Base-by-base conservation (phyloP, 208 protist genomes). In the Porcisia hertigi region DNA sequence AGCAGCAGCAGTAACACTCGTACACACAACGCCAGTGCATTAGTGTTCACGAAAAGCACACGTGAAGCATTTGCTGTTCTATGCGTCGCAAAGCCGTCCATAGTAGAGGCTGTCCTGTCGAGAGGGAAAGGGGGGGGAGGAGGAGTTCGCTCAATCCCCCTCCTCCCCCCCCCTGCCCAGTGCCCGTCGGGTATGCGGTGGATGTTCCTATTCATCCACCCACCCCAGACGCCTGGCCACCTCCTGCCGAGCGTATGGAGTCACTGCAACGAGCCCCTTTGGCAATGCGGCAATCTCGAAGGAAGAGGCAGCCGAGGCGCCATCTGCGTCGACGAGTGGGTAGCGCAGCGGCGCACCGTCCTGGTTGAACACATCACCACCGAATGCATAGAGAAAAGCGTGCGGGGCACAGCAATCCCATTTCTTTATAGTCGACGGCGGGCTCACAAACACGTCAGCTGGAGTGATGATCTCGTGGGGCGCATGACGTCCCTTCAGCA, bases 361-460 rank as follows among this genome's bases (percentile, higher is more conserved):
- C 57, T 73, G 54, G 18, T 67, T 59, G 76, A 73, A 86, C 2
- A 93, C 72, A 14, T 93, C 89, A 36, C 93, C 91, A 12, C 85
- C 87, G 12, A 89, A 63, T 49, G 91, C 88, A 16, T 65, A 59
- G 11, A 96, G 53, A 30, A 97, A 90, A 12, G 92, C 93, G 72
- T 96, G 87, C 18, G 90, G 85, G 7, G 80, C 91, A 64, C 90
- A 94, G 59, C 84, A 92, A 76, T 96, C 93, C 92, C 93, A 96
- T 69, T 90, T 88, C 69, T 88, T 92, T 8, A 89, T 91, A 41
- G 88, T 85, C 36, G 71, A 47, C 0, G 76, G 78, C 14, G 88
- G 89, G 57, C 81, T 88, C 3, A 95, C 64, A 71, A 92, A 97
- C 14, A 90, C 86, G 64, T 95, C 91, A 8, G 74, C 80, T 11